A percentile compares a stretch with the other conserved stretches of the same genome.
Evolutionary conservation across 2,329 filamentous ascomycete genomes (phyloP).

Genomic region (Fusarium phyllophilum): DNA sequence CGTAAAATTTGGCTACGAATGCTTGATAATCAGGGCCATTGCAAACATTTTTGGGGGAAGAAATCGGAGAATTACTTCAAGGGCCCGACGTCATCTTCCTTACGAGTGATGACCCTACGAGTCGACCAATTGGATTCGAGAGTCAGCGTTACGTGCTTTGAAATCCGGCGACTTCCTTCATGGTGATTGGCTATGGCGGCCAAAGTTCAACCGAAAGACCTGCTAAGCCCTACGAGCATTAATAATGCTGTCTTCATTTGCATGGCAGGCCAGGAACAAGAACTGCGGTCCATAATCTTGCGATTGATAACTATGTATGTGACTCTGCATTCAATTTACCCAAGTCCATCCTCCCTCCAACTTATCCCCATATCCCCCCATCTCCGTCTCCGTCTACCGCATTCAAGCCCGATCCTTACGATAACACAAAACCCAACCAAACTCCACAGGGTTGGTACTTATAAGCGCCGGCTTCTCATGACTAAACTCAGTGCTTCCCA

Average conservation of each 20-base stretch:
- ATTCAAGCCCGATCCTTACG: constrained; percentile 7
- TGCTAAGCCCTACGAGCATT: background rate
- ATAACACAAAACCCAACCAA: constrained; percentile 28
- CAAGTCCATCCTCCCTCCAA: too few relatives aligned
- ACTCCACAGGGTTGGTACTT: constrained; percentile 32
- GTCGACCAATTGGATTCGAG: background rate
- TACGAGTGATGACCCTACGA: background rate
- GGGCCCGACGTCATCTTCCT: background rate
- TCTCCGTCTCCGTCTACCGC: rapidly evolving
- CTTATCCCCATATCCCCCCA: too few relatives aligned
- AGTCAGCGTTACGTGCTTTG: background rate
- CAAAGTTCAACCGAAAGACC: background rate
- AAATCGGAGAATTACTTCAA: background rate
- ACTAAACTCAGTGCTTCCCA: constrained; percentile 20
- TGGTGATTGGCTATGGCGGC: background rate
- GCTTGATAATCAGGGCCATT: background rate
- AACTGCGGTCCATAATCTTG: rapidly evolving
- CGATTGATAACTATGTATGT: background rate
- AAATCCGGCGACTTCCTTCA: background rate
- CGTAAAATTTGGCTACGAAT: background rate
- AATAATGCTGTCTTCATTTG: background rate
- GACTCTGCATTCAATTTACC: background rate
- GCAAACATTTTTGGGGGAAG: background rate
- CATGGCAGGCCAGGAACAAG: too few relatives aligned
- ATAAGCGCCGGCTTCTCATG: constrained; percentile 22